Conservation (phyloP, 2,329 filamentous ascomycete genomes). For the Colletotrichum sp. region DNA sequence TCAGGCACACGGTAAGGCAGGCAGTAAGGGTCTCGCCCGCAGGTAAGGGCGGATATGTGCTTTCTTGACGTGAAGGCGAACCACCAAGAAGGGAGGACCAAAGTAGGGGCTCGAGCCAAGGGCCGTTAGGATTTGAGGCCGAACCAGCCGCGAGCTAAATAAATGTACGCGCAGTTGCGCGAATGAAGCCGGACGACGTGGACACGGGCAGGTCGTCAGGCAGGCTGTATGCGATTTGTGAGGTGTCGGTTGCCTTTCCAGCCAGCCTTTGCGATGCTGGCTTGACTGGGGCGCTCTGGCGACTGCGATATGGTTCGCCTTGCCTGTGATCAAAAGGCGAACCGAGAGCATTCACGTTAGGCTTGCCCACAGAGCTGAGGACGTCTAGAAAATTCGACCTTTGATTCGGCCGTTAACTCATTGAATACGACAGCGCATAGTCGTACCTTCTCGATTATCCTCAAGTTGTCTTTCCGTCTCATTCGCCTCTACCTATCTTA, state of each 20-base stretch:
- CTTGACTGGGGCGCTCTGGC: not conserved
- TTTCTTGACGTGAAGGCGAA: not conserved
- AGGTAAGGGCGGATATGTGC: not conserved
- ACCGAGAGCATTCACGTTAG: not conserved
- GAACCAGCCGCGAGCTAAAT: not conserved
- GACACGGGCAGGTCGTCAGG: not conserved
- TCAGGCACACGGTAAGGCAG: not conserved
- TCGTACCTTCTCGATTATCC: not conserved
- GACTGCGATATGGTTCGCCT: not conserved
- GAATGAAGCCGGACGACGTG: not conserved
- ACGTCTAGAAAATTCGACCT: not conserved
- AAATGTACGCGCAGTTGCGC: not conserved
- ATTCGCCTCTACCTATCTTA: not conserved
- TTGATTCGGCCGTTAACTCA: not conserved
- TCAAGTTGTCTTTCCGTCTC: not conserved
- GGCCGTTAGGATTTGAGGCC: not conserved
- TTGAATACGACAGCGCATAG: not conserved
- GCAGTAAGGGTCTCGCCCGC: not conserved
- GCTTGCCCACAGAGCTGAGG: not conserved
- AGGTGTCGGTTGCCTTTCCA: not conserved
- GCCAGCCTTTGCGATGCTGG: not conserved
- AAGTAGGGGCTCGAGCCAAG: not conserved
- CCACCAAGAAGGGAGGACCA: not conserved
- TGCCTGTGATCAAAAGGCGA: not conserved
- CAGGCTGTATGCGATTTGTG: not conserved